Conservation (phyloP, 2,329 filamentous ascomycete genomes). For the Cladosporium sphaerospermum region DNA sequence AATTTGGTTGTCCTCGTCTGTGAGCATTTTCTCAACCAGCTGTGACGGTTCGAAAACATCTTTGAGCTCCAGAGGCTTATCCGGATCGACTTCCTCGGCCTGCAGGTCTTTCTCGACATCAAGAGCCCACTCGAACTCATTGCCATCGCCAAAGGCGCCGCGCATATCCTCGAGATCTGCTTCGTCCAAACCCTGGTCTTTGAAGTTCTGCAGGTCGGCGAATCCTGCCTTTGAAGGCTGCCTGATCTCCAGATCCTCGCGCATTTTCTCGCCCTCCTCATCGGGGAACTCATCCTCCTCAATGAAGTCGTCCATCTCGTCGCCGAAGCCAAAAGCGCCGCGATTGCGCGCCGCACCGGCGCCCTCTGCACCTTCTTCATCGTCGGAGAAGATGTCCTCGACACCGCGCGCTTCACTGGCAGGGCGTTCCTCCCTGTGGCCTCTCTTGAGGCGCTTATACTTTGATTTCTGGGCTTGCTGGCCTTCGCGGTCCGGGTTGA, state of each 20-base stretch:
- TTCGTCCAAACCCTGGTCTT: constrained; percentile 67
- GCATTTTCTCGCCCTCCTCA: constrained; percentile 67
- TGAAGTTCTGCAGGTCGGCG: constrained; percentile 65
- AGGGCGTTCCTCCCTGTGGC: constrained; percentile 66
- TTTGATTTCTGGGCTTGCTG: constrained; percentile 69
- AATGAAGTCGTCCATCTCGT: constrained; percentile 90
- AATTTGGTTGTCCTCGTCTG: constrained; percentile 89
- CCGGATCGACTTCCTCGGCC: constrained; percentile 69
- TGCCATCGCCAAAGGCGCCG: constrained; percentile 89
- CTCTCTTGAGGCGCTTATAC: constrained; percentile 93
- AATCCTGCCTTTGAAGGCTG: constrained; percentile 66
- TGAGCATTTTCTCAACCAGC: constrained; percentile 86
- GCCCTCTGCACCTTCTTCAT: constrained; percentile 64
- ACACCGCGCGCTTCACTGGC: constrained; percentile 63
- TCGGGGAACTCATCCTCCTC: constrained; percentile 91
- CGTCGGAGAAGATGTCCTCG: constrained; percentile 91
- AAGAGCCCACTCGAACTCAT: constrained; percentile 92
- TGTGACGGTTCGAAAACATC: constrained; percentile 98
- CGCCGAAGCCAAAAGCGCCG: constrained; percentile 41
- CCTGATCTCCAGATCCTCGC: constrained; percentile 84
- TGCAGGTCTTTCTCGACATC: constrained; percentile 79
- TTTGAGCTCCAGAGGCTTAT: constrained; percentile 85
- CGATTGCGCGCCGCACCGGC: constrained; percentile 37
- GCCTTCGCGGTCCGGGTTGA: constrained; percentile 63
- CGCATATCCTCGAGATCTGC: constrained; percentile 94